Conservation (phyloP, 352 stramenopile species). For the Pythium plurisporium region DNA sequence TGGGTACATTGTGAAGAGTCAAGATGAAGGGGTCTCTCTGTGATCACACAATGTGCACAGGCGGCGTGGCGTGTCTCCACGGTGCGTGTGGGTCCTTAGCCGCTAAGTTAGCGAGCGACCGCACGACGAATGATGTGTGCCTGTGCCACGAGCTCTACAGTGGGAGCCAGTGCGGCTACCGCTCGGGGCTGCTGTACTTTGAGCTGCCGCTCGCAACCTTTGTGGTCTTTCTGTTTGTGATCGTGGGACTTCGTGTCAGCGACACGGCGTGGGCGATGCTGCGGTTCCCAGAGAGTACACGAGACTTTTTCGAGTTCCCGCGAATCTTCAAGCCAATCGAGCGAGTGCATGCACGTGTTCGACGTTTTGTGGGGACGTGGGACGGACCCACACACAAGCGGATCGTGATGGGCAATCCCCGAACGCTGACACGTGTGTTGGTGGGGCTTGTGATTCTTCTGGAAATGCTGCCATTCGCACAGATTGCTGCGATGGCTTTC, state of each 20-base stretch:
- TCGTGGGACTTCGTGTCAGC: constrained; percentile 30
- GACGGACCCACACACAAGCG: constrained; percentile 27
- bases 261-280: constrained; percentile 25
- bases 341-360: neutral
- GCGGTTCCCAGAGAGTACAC: constrained; percentile 28
- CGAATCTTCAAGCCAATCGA: constrained; percentile 20
- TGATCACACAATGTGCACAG: neutral
- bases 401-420: constrained; percentile 21
- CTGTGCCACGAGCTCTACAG: constrained; percentile 43
- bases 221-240: constrained; percentile 33
- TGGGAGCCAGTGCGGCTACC: constrained; percentile 41
- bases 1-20: constrained; percentile 10
- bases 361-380: constrained; percentile 35
- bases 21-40: neutral
- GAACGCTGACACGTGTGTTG: constrained; percentile 28
- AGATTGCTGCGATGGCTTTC: constrained; percentile 43
- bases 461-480: constrained; percentile 46
- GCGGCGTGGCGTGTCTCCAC: constrained; percentile 39
- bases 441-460: constrained; percentile 28
- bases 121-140: constrained; percentile 25
- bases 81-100: constrained; percentile 32
- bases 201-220: constrained; percentile 43
- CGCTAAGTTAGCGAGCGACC: no score
- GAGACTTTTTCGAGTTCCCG: constrained; percentile 49
- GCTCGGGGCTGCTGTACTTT: constrained; percentile 38